A percentile compares a stretch with the other conserved stretches of the same genome.
These are phyloP conservation scores for Pistacia integerrima DNA, from an alignment of 345 rosid genomes.

Conservation along the genomic window DNA sequence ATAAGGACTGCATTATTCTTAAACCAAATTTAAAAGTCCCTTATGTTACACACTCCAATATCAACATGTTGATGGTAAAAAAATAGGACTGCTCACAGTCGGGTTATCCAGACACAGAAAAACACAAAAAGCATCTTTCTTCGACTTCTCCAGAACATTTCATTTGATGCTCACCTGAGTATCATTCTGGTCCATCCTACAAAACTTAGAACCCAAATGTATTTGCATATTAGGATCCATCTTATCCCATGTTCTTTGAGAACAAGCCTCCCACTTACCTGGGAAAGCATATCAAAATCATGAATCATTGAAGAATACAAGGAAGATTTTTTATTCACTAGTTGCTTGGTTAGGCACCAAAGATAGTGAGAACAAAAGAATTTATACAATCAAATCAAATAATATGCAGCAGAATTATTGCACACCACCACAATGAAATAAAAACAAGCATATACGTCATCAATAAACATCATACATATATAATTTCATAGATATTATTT, in stretches of 20 bases:
- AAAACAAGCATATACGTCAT: background rate
- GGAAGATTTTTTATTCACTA: background rate
- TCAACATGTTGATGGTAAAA: background rate
- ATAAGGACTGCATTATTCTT: background rate
- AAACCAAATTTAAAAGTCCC: background rate
- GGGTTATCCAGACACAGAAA: background rate
- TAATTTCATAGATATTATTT: background rate
- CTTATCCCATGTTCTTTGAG: constrained; percentile 30
- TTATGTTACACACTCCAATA: background rate
- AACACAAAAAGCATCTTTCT: constrained; percentile 7
- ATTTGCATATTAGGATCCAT: constrained; percentile 4
- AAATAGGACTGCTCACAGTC: background rate
- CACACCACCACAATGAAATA: background rate
- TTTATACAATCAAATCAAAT: background rate
- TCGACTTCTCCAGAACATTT: constrained; percentile 15
- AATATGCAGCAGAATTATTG: background rate
- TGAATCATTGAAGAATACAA: background rate
- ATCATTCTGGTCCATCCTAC: constrained; percentile 26
- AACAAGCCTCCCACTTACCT: constrained; percentile 44
- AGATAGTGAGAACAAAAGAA: background rate
- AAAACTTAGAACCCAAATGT: constrained; percentile 20
- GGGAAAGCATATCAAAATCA: constrained; percentile 8
- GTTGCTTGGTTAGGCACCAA: background rate
- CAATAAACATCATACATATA: background rate
- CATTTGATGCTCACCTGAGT: constrained; percentile 41